phyloP scores from a whole-genome alignment of 2,329 filamentous ascomycete species.

The Colletotrichum higginsianum region DNA sequence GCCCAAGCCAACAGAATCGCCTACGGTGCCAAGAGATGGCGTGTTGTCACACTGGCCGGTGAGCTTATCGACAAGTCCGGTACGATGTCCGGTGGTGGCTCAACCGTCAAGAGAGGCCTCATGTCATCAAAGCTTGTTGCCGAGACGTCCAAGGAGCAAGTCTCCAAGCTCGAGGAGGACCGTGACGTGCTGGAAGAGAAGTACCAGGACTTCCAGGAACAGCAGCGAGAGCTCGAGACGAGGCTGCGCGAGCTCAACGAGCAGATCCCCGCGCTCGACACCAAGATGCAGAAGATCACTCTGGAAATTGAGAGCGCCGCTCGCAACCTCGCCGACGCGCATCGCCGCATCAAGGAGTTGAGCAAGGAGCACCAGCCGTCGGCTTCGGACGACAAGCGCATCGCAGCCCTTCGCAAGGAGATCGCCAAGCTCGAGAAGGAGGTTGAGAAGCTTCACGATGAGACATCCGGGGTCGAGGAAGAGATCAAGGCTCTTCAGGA shows the following conservation, averaged over 20 bases:
- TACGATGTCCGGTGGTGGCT: constrained; percentile 98
- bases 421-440: constrained; percentile 83
- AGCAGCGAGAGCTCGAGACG: constrained; percentile 84
- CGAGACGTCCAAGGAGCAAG: constrained; percentile 89
- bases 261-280: constrained; percentile 87
- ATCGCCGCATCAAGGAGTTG: constrained; percentile 89
- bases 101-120: constrained; percentile 87
- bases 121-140: constrained; percentile 98
- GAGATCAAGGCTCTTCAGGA: constrained; percentile 95
- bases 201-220: constrained; percentile 87
- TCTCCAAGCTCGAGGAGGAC: constrained; percentile 87
- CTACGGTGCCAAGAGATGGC: constrained; percentile 93
- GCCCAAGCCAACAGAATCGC: constrained; percentile 98
- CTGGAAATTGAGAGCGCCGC: constrained; percentile 91
- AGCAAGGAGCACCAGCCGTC: constrained; percentile 85
- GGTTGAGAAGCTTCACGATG: constrained; percentile 82
- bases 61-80: constrained; percentile 98
- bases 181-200: constrained; percentile 87
- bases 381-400: constrained; percentile 82
- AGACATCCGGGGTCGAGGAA: constrained; percentile 91
- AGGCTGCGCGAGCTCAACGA: constrained; percentile 80
- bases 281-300: constrained; percentile 89
- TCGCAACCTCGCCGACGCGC: constrained; percentile 85
- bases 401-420: constrained; percentile 81
- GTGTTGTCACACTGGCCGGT: constrained; percentile 94